Base-by-base conservation (phyloP, 129 eudicot genomes). In the Calendula officinalis region DNA sequence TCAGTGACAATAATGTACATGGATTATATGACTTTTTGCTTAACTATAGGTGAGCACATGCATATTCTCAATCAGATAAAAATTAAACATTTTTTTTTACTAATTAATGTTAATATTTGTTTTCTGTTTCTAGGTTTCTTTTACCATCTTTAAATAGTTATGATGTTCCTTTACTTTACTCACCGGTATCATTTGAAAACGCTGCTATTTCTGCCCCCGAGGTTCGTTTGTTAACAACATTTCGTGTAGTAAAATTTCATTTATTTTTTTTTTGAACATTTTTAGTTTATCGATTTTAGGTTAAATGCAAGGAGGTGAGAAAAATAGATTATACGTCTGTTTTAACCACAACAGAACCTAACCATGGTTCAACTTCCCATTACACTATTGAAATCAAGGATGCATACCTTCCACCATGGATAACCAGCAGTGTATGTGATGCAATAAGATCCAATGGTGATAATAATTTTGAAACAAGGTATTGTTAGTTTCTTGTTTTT, bases 321-420 rank as follows among this genome's bases (percentile, higher is more conserved):
- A 81, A 69, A 68, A 75, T 80, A 37, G 95, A 86, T 68, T 56
- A 79, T 36, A 10, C 62, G 33, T 56, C 81, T 50, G 70, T 49
- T 38, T 61, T 65, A 70, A 71, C 44, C 58, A 46, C 68, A 56
- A 71, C 46, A 32, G 87, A 77, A 69, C 66, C 82, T 49, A 68
- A 62, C 58, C 66, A 64, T 42, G 72, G 78, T 55, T 51, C 82
- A 17, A 86, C 80, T 49, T 63, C 80, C 48, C 69, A 87, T 75
- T 86, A 85, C 75, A 81, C 78, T 68, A 72, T 94, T 69, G 99
- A 94, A 80, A 80, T 94, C 56, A 88, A 77, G 64, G 99, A 82
- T 78, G 76, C 86, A 2, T 88, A 76, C 83, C 81, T 94, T 67
- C 95, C 99, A 4, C 99, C 97, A 67, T 94, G 99, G 99, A 73